phyloP scores from a whole-genome alignment of 2,329 filamentous ascomycete genomes.

The Calonectria pseudoreteaudii region DNA sequence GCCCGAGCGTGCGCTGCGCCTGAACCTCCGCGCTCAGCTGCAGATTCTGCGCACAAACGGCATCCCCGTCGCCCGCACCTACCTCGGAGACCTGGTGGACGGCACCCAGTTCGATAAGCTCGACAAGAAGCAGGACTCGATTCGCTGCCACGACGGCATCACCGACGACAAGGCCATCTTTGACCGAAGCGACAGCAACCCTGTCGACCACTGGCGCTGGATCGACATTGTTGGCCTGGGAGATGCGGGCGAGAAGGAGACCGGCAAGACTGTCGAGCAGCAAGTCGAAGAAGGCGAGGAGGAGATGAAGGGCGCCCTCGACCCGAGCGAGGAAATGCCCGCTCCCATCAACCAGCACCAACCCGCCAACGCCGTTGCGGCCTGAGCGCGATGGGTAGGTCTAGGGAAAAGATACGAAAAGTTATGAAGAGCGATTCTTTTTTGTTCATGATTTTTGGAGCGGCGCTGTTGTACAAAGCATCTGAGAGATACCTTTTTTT shows the following conservation, averaged over 20 bases:
- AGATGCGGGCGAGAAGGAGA: constrained; percentile 42
- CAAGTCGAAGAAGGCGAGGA: constrained; percentile 51
- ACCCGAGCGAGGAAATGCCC: constrained; percentile 46
- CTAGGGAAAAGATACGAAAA: constrained; percentile 13
- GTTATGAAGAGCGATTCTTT: constrained; percentile 34
- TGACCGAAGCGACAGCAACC: constrained; percentile 52
- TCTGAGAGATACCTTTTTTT: constrained; percentile 33
- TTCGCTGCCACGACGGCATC: constrained; percentile 51
- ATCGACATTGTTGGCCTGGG: constrained; percentile 65
- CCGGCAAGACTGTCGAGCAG: constrained; percentile 44
- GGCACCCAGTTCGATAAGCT: constrained; percentile 55
- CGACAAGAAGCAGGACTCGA: constrained; percentile 29
- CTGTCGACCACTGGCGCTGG: constrained; percentile 63
- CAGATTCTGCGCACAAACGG: constrained; percentile 66
- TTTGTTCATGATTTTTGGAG: neutral
- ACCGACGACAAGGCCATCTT: constrained; percentile 65
- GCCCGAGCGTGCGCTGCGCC: constrained; percentile 68
- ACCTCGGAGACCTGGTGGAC: constrained; percentile 62
- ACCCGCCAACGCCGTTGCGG: constrained; percentile 32
- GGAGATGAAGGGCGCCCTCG: constrained; percentile 50
- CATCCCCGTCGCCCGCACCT: constrained; percentile 63
- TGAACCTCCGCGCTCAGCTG: constrained; percentile 70
- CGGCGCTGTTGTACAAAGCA: neutral
- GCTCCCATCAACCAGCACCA: constrained; percentile 4
- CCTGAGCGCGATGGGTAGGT: constrained; percentile 16